Base-by-base conservation (phyloP, 73 alveolate genomes). In the Paramecium pentaurelia region DNA sequence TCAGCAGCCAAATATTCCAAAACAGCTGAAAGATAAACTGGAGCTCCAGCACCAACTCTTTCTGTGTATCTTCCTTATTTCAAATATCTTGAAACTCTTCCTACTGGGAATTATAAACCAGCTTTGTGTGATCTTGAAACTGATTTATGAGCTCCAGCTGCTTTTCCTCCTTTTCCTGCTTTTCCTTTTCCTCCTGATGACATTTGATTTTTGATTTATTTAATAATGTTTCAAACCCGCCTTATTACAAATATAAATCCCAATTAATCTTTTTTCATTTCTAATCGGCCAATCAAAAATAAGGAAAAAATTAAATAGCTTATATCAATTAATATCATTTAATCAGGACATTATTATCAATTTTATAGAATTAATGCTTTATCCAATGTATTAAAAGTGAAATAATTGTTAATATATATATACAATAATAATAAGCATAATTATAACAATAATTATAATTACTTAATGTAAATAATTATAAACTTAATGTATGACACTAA, bases 1-100 rank as follows among this genome's bases (percentile, higher is more conserved):
- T 96, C 98, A 87, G 97, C 98, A 70, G 97, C 95, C 90, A 96
- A 86, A 91, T 95, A 95, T 90, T 95, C 97, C 45, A 95, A 86
- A 77, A 93, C 97, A 60, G 98, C 98, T 58, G 99, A 97, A 27
- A 93, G 86, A 91, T 93, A 95, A 49, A 96, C 99, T 77, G 99
- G 98, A 51, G 99, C 97, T 8, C 99, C 99, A 51, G 97, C 96
- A 27, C 98, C 97, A 77, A 96, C 95, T 95, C 99, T 95, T 84
- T 96, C 99, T 77, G 98, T 95, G 92, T 96, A 96, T 86, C 95
- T 88, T 27, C 98, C 99, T 54, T 91, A 86, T 95, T 95, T 95
- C 92, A 93, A 92, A 91, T 88, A 96, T 92, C 96, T 92, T 68
- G 98, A 97, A 68, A 95, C 94, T 94, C 99, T 95, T 47, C 97